Evolutionary conservation across 441 rosid genomes (phyloP).

Genomic region (Pelargonium citronellum): DNA sequence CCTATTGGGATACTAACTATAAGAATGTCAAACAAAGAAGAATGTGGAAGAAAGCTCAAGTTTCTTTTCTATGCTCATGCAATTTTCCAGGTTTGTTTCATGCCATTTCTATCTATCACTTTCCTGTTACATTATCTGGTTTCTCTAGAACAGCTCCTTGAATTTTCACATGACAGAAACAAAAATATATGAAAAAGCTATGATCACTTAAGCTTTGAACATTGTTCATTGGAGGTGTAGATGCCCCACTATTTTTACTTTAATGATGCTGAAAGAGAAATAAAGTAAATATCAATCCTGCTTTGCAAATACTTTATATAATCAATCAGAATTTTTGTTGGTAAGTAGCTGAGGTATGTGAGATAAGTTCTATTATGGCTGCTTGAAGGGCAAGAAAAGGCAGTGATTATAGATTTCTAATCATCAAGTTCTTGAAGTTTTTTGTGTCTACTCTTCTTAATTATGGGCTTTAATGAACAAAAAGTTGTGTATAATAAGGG

Average conservation of each 20-base stretch:
- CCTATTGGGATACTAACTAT: conserved; percentile 68
- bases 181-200: no score
- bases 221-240: no score
- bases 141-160: neutral
- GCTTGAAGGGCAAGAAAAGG: conserved; percentile 36
- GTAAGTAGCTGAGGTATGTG: no score
- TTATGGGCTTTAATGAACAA: no score
- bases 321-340: no score
- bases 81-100: conserved; percentile 49
- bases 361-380: conserved; percentile 27
- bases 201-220: no score
- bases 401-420: conserved; percentile 13
- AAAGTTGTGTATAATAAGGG: no score
- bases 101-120: neutral
- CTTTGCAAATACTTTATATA: no score
- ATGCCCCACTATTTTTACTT: conserved; percentile 30
- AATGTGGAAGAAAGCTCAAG: conserved; percentile 38
- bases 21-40: conserved; percentile 57
- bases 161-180: neutral
- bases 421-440: no score
- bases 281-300: no score
- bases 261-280: conserved; percentile 36
- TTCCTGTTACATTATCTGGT: neutral
- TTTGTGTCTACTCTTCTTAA: no score
- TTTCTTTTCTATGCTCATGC: conserved; percentile 55